phyloP scores from a whole-genome alignment of 75 land plant genomes.

The Cryptomeria japonica region DNA sequence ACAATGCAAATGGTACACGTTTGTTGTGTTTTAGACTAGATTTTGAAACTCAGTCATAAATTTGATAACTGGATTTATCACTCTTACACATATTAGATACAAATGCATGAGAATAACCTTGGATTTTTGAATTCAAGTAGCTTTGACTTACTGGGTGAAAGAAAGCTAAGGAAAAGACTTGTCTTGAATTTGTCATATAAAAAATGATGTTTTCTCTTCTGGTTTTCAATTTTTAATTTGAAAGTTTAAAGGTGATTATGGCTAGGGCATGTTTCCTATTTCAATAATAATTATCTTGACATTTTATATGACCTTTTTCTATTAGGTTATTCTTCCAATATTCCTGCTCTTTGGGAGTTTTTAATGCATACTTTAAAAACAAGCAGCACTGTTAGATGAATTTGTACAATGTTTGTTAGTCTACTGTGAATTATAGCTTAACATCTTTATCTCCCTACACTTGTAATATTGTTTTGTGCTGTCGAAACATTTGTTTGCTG shows the following conservation, averaged over 20 bases:
- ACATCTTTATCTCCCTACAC: not conserved
- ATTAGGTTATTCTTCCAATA: not conserved
- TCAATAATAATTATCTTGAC: not conserved
- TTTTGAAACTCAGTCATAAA: not conserved
- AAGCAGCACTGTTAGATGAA: not conserved
- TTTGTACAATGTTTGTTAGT: not conserved
- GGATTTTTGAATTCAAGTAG: not conserved
- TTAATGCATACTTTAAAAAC: not conserved
- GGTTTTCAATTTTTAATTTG: not conserved
- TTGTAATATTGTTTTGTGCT: not conserved
- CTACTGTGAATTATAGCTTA: not conserved
- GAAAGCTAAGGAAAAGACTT: not conserved
- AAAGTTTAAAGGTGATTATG: not conserved
- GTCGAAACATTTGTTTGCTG: not conserved
- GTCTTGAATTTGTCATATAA: not conserved
- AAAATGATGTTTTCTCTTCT: not conserved
- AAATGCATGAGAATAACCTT: not conserved
- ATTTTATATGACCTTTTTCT: not conserved
- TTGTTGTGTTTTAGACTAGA: not conserved
- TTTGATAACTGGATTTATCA: not conserved
- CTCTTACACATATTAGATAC: not conserved
- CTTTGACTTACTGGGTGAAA: not conserved
- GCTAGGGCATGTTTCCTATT: not conserved
- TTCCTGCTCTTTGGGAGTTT: not conserved
- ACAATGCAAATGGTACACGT: conserved; percentile 83